Base-by-base conservation (phyloP, 2,329 filamentous ascomycete species). In the Escovopsis sp. region DNA sequence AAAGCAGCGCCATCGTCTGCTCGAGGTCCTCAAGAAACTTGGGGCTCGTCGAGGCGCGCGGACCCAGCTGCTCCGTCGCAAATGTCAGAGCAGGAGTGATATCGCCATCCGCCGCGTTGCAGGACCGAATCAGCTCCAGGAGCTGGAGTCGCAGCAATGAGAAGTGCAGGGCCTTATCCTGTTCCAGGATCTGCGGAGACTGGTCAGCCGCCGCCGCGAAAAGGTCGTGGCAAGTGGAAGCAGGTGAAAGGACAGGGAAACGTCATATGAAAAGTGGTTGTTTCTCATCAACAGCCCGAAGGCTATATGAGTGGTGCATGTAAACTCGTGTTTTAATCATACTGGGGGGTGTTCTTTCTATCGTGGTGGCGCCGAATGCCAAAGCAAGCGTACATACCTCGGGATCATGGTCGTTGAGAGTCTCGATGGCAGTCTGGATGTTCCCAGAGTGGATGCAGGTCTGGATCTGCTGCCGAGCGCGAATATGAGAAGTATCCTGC, bases 281-380 rank as follows among this genome's bases (percentile, higher is more conserved):
- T 70, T 80, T 77, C 74, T 96, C 89, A 93, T 93, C 91, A 91
- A 77, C 66, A 76, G 80, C 78, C 77, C 71, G 70, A 75, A 79
- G 39, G 43, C 45, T 45, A 77, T 96, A 91, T 86, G 91, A 87
- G 91, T 98, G 91, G 91, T 98, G 91, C 91, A 98, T 98, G 89
- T 73, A 94, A 79, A 82, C 73, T 74, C 69, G 58, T 61, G 58
- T 72, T 85, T 71, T 94, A 94, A 98, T 98, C 91, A 91, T 88
- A 65, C 75, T 42, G 41, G 34, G 32, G 15, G 15, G 15, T 15
- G 15, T 15, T 15, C 15, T 15, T 15, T 15, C 15, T 15, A 15
- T 15, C 15, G 15, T 15, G 32, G 32, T 26, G 36, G 39, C 11
- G 28, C 32, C 1, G 15, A 23, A 32, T 32, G 9, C 9, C 5